These are phyloP conservation scores for Tricholoma bakamatsutake DNA, from an alignment of 768 basidiomycete genomes.

Conservation along the genomic window DNA sequence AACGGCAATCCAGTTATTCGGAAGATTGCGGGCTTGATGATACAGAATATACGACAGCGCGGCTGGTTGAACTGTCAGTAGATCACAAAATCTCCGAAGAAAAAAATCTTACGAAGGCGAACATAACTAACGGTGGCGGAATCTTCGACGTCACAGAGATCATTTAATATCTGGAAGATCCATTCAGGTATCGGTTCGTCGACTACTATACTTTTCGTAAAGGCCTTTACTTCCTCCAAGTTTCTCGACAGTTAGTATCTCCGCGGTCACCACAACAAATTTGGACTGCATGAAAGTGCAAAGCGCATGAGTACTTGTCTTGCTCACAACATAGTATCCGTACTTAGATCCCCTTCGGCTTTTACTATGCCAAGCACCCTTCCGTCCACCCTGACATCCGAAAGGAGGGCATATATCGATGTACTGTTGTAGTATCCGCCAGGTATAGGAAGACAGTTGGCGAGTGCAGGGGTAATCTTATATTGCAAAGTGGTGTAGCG, in stretches of 20 bases:
- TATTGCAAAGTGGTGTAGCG: not conserved
- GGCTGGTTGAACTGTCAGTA: conserved; percentile 10
- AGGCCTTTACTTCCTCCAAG: conserved; percentile 12
- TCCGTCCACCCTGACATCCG: not conserved
- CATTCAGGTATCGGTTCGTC: conserved; percentile 20
- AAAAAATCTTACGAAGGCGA: conserved; percentile 14
- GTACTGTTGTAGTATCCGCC: not conserved
- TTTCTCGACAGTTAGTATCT: conserved; percentile 5
- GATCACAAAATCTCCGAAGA: not conserved
- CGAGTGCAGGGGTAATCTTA: not conserved
- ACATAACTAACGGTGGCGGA: conserved; percentile 2
- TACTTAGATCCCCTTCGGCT: not conserved
- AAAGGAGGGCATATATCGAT: not conserved
- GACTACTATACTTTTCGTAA: conserved; percentile 6
- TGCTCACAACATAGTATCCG: not conserved
- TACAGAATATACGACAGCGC: conserved; percentile 20
- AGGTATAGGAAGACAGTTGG: not conserved
- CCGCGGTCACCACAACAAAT: conserved; percentile 1
- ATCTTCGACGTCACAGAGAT: conserved; percentile 21
- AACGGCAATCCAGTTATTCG: conserved; percentile 27
- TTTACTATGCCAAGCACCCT: not conserved
- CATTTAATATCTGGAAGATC: conserved; percentile 20
- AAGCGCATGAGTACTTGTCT: not conserved
- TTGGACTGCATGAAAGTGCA: no score
- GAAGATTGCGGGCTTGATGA: conserved; percentile 19